Percentiles rank a stretch among this genome's conserved stretches.
These are phyloP conservation scores for Xylaria telfairii DNA, from an alignment of 495 filamentous ascomycete species.

Conservation along the genomic window DNA sequence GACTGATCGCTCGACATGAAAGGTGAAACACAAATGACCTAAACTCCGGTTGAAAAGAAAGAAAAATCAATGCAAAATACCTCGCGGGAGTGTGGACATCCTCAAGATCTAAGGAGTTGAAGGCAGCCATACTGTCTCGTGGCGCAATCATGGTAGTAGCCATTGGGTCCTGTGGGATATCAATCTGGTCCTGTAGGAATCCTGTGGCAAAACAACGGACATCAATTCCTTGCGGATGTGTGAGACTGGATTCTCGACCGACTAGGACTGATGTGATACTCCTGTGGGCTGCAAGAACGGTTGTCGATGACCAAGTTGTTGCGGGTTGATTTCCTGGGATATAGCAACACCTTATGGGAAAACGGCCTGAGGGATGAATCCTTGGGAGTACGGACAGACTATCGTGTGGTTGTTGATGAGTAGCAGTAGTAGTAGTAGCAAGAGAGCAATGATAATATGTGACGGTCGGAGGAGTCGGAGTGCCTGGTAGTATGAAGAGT, in stretches of 20 bases:
- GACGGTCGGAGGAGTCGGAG: slow-evolving; percentile 1
- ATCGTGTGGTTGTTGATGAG: slow-evolving; percentile 9
- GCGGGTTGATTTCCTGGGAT: slow-evolving; percentile 32
- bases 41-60: slow-evolving; percentile 40
- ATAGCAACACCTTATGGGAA: slow-evolving; percentile 38
- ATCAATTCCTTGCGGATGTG: slow-evolving; percentile 34
- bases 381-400: background rate
- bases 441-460: slow-evolving; percentile 31
- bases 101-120: slow-evolving; percentile 55
- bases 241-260: slow-evolving; percentile 43
- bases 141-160: slow-evolving; percentile 53
- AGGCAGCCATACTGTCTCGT: slow-evolving; percentile 56
- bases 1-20: slow-evolving; percentile 32
- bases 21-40: slow-evolving; percentile 21
- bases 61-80: slow-evolving; percentile 51
- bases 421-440: slow-evolving; percentile 15
- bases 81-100: slow-evolving; percentile 61
- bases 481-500: slow-evolving; percentile 19
- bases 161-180: slow-evolving; percentile 42
- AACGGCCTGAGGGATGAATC: slow-evolving; percentile 24
- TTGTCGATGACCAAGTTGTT: slow-evolving; percentile 25
- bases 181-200: slow-evolving; percentile 35
- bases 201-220: slow-evolving; percentile 38
- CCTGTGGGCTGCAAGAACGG: slow-evolving; percentile 30
- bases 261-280: slow-evolving; percentile 33